Base-by-base conservation (phyloP, 345 rosid genomes). In the Lepidium sativum region DNA sequence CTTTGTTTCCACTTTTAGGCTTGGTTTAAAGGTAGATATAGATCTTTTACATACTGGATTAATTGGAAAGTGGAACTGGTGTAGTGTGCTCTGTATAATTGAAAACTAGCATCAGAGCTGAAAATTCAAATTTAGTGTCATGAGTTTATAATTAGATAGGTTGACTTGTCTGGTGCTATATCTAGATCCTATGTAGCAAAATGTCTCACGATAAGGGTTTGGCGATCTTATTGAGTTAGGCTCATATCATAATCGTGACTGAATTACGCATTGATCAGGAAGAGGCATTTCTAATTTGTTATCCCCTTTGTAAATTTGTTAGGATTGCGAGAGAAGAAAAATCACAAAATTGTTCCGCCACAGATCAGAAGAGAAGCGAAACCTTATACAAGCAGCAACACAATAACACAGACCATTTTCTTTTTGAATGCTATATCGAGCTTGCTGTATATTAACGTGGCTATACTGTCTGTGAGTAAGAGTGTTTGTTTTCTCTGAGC, bases 321-420 rank as follows among this genome's bases (percentile, higher is more conserved):
- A 87, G 97, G 97, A 90, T 54, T 90, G 97, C 63, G 97, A 90
- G 81, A 84, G 97, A 75, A 83, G 97, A 77, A 74, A 77, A 6
- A 54, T 90, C 55, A 84, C 95, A 0, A 90, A 90, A 84, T 65
- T 85, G 72, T 90, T 79, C 66, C 95, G 76, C 49, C 97, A 87
- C 63, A 80, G 92, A 55, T 74, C 88, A 31, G 85, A 82, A 48
- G 96, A 89, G 80, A 80, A 81, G 74, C 74, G 79, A 31, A 68
- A 51, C 64, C 41, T 50, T 60, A 70, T 21, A 15, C 76, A 51
- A 66, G 71, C 66, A 54, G 77, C 80, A 57, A 65, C 53, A 32
- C 77, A 57, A 50, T 78, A 70, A 76, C 67, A 54, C 15, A 8
- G 29, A 33, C 53, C 56, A 38, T 2, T 44, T 20, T 54, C 31